Percentiles rank a stretch among this genome's conserved stretches.
Evolutionary conservation across 441 rosid species (phyloP).

Genomic region (Bruguiera hainesii): DNA sequence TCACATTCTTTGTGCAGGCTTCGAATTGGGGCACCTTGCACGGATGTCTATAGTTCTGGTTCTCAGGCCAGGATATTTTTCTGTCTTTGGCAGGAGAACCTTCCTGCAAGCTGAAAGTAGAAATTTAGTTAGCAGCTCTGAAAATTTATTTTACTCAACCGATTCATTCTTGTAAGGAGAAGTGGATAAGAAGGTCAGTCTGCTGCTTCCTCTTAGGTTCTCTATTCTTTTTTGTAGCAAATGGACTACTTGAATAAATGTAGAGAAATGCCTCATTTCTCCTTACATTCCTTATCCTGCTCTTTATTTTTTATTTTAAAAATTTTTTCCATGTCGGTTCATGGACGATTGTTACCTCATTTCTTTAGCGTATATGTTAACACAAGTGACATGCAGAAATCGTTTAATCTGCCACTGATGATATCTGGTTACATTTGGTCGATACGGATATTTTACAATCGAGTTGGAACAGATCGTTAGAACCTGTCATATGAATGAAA

Average conservation of each 20-base stretch:
- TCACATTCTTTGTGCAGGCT: slow-evolving; percentile 70
- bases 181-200: slow-evolving; percentile 26
- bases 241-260: slow-evolving; percentile 34
- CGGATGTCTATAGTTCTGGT: slow-evolving; percentile 54
- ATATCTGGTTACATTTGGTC: too few relatives aligned
- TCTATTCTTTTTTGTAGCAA: slow-evolving; percentile 49
- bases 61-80: slow-evolving; percentile 43
- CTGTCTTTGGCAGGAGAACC: slow-evolving; percentile 48
- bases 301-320: too few relatives aligned
- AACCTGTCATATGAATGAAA: too few relatives aligned
- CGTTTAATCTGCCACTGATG: too few relatives aligned
- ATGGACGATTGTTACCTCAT: too few relatives aligned
- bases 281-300: background rate
- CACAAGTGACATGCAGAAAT: too few relatives aligned
- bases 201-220: slow-evolving; percentile 46
- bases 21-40: slow-evolving; percentile 39
- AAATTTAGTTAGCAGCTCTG: slow-evolving; percentile 29
- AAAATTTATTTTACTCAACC: slow-evolving; percentile 31
- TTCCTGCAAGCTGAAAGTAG: slow-evolving; percentile 40
- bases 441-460: too few relatives aligned
- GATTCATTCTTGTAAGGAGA: slow-evolving; percentile 19
- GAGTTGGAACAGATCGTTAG: too few relatives aligned
- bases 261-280: slow-evolving; percentile 21
- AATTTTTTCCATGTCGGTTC: too few relatives aligned
- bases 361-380: too few relatives aligned